Evolutionary conservation across 2,329 filamentous ascomycete species (phyloP), one percentile per base, ranked within the genome.

Genomic region (Aspergillus tamarii): DNA sequence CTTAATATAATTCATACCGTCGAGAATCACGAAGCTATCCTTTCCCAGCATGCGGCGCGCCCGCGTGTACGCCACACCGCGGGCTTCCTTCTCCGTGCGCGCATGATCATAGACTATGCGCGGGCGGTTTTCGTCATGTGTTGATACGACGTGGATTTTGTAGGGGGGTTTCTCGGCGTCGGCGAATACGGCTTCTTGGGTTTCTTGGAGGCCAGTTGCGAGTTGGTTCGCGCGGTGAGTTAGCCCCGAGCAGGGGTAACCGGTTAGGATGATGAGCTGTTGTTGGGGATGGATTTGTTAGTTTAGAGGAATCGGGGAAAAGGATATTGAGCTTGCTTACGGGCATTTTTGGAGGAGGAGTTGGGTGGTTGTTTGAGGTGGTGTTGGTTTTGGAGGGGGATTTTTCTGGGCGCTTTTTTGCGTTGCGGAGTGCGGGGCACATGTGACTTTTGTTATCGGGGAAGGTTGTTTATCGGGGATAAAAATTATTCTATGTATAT

Each of bases 1-100:
- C 75, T 90, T 90, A 78, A 90, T 90, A 74, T 90, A 89, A 73
- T 90, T 89, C 78, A 88, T 81, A 36, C 85, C 85, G 74, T 90
- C 87, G 2, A 87, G 83, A 57, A 90, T 85, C 50, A 89, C 86
- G 62, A 90, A 84, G 55, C 82, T 84, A 72, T 88, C 85, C 57
- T 81, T 82, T 21, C 82, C 81, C 53, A 90, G 76, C 26, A 82
- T 77, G 39, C 88, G 82, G 76, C 89, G 89, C 62, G 89, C 83
- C 64, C 87, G 85, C 12, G 85, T 85, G 69, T 86, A 87, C 64
- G 87, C 83, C 23, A 87, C 84, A 30, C 86, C 88, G 3, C 87
- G 84, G 4, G 87, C 87, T 76, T 88, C 85, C 74, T 89, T 90
- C 74, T 90, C 87, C 39, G 84, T 80, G 57, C 83, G 81, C 28